These are phyloP conservation scores for Orobanche coerulescens DNA, from an alignment of 257 asterid species.

Conservation along the genomic window DNA sequence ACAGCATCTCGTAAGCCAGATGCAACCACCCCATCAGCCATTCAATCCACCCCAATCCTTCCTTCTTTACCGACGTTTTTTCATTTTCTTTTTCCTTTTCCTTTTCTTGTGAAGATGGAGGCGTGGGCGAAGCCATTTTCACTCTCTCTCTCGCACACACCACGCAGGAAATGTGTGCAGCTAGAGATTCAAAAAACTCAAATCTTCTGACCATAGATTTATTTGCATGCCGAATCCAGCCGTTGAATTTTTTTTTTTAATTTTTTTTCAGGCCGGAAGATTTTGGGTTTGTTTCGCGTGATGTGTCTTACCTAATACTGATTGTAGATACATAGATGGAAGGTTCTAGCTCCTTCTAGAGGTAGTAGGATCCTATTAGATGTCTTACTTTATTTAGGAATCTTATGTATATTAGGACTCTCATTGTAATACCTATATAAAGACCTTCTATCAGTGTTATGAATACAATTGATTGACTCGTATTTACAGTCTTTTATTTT, in stretches of 20 bases:
- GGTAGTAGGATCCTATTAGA: no score
- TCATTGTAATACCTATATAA: no score
- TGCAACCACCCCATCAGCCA: conserved; percentile 82
- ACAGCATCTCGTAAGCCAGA: conserved; percentile 64
- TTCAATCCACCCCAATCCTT: conserved; percentile 78
- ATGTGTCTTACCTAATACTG: no score
- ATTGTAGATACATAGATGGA: no score
- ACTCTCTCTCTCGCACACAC: neutral
- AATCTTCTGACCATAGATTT: conserved; percentile 13
- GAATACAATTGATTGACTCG: no score
- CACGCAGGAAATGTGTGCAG: neutral
- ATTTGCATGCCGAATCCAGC: conserved; percentile 10
- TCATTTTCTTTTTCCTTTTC: conserved; percentile 15
- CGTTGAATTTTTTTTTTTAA: conserved; percentile 11
- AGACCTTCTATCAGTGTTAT: no score
- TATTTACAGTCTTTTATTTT: no score
- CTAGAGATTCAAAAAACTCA: neutral
- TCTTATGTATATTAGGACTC: no score
- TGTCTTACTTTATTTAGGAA: no score
- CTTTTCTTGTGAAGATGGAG: conserved; percentile 29
- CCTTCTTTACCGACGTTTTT: conserved; percentile 38
- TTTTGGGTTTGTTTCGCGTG: conserved; percentile 13
- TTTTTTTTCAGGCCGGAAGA: conserved; percentile 20
- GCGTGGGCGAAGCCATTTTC: conserved; percentile 31
- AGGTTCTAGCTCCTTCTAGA: no score